Evolutionary conservation across 768 basidiomycete genomes (phyloP).

Genomic region (Baorangia bicolor): DNA sequence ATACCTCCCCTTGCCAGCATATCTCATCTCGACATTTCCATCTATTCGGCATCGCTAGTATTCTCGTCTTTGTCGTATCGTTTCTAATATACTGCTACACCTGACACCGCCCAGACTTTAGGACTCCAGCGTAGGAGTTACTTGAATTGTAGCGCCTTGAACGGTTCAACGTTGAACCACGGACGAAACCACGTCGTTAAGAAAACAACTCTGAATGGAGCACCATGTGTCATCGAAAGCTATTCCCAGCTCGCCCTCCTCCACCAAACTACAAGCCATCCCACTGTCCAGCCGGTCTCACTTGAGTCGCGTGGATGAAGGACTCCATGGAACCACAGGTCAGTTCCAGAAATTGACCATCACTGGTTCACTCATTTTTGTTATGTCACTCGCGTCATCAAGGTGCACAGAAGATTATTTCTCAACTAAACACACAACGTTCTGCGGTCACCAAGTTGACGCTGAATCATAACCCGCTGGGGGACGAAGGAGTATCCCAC

Average conservation of each 20-base stretch:
- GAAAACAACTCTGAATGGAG: conserved; percentile 16
- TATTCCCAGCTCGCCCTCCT: neutral
- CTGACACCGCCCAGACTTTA: neutral
- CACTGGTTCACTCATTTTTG: neutral
- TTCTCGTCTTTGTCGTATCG: neutral
- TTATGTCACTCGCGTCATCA: neutral
- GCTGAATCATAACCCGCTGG: conserved; percentile 55
- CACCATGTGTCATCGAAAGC: neutral
- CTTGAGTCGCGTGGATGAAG: conserved; percentile 19
- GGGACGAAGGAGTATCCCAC: conserved; percentile 52
- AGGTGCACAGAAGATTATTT: conserved; percentile 57
- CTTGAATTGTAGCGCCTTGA: neutral
- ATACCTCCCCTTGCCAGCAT: neutral
- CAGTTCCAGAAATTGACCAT: neutral
- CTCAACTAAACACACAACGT: conserved; percentile 42
- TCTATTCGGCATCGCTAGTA: neutral
- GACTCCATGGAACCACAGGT: conserved; percentile 24
- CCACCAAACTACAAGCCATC: conserved; percentile 3
- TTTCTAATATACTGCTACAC: too few species aligned
- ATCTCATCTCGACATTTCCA: neutral
- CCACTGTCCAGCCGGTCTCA: conserved; percentile 18
- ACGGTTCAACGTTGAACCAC: too few species aligned
- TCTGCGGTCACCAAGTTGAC: conserved; percentile 47
- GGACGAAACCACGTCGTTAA: neutral
- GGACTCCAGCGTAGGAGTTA: too few species aligned